phyloP scores from a whole-genome alignment of 768 basidiomycete species.

The Kondoa subrosea region DNA sequence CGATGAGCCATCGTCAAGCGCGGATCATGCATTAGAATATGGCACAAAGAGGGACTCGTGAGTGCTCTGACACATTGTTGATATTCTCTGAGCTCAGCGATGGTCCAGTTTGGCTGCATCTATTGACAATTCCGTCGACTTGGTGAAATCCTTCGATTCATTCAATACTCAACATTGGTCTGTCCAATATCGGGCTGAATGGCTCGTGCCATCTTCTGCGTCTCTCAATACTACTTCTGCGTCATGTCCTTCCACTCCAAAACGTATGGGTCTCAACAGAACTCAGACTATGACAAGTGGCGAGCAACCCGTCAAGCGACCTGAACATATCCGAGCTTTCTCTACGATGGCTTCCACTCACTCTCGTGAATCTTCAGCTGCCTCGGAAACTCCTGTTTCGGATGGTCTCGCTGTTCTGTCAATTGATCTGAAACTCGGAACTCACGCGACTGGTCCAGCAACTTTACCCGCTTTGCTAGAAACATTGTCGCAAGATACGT shows the following conservation, averaged over 20 bases:
- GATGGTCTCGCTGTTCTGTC: constrained; percentile 44
- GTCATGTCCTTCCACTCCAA: background rate
- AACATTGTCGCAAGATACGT: constrained; percentile 79
- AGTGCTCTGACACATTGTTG: constrained; percentile 8
- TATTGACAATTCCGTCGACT: constrained; percentile 51
- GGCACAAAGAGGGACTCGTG: constrained; percentile 16
- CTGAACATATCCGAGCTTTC: constrained; percentile 25
- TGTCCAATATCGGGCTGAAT: constrained; percentile 56
- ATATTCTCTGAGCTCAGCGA: background rate
- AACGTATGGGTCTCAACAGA: background rate
- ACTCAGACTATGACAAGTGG: constrained; percentile 43
- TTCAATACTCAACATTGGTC: constrained; percentile 82
- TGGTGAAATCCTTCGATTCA: constrained; percentile 51
- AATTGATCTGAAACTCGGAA: constrained; percentile 64
- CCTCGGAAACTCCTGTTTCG: constrained; percentile 24
- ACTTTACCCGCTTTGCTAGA: constrained; percentile 49
- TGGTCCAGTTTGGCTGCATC: constrained; percentile 49
- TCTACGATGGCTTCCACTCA: background rate
- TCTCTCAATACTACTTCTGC: constrained; percentile 44
- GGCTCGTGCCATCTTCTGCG: constrained; percentile 34
- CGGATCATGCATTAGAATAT: constrained; percentile 16
- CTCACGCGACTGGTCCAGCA: constrained; percentile 42
- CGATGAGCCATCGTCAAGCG: background rate
- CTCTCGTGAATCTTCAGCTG: background rate
- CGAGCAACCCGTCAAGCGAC: constrained; percentile 43